Conservation (phyloP, 306 rosid species). For the Prinsepia uniflora region DNA sequence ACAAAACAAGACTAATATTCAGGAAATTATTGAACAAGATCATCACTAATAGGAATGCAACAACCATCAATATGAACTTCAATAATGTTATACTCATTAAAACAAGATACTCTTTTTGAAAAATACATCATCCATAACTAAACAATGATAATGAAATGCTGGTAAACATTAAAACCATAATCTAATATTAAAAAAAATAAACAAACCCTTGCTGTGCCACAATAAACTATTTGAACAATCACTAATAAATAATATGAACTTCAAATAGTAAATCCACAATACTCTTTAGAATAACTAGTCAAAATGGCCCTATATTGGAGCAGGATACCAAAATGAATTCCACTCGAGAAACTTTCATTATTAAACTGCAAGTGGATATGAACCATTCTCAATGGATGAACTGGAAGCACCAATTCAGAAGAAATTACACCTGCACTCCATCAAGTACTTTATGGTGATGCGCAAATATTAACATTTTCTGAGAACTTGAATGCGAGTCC, state of each 20-base stretch:
- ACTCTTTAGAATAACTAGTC: conserved; percentile 1
- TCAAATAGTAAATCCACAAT: not conserved
- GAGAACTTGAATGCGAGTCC: conserved; percentile 41
- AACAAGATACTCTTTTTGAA: not conserved
- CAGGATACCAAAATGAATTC: conserved; percentile 1
- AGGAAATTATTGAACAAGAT: not conserved
- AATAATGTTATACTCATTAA: not conserved
- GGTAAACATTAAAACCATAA: not conserved
- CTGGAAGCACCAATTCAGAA: conserved; percentile 19
- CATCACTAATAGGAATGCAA: not conserved
- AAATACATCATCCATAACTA: not conserved
- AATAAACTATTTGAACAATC: not conserved
- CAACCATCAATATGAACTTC: conserved; percentile 6
- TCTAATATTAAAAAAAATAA: not conserved
- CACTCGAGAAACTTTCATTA: not conserved
- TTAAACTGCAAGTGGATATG: not conserved
- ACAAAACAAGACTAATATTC: conserved; percentile 3
- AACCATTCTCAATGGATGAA: conserved; percentile 19
- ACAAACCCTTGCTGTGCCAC: not conserved
- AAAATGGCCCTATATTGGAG: conserved; percentile 2
- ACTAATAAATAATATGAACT: not conserved
- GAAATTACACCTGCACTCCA: conserved; percentile 65
- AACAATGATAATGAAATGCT: not conserved
- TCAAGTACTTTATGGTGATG: conserved; percentile 95
- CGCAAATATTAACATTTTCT: conserved; percentile 85